These are phyloP conservation scores for Acmispon strigosus DNA, from an alignment of 306 rosid genomes.

Conservation along the genomic window DNA sequence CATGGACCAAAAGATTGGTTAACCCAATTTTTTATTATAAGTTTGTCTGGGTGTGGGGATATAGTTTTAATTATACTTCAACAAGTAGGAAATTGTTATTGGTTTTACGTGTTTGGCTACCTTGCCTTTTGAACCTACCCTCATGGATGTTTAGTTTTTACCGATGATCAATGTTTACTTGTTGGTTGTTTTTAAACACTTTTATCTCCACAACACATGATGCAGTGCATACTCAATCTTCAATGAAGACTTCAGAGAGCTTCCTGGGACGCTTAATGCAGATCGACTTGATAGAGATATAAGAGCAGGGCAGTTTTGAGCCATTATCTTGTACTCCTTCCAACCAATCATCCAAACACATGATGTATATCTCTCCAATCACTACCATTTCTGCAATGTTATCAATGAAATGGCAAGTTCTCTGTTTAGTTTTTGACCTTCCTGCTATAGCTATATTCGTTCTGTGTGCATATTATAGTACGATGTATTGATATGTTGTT, in stretches of 20 bases:
- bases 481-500: not conserved
- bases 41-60: not conserved
- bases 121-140: not conserved
- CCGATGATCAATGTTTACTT: not conserved
- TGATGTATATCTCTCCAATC: conserved; percentile 19
- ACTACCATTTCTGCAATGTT: not conserved
- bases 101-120: not conserved
- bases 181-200: not conserved
- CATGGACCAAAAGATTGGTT: no score
- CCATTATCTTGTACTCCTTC: not conserved
- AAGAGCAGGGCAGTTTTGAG: conserved; percentile 85
- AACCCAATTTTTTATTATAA: no score
- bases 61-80: no score
- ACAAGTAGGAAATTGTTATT: not conserved
- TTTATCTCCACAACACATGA: conserved; percentile 8
- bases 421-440: conserved; percentile 13
- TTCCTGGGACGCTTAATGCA: conserved; percentile 85
- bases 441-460: not conserved
- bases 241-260: conserved; percentile 94
- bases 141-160: not conserved
- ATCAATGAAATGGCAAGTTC: conserved; percentile 19
- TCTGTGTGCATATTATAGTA: conserved; percentile 13
- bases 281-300: conserved; percentile 83
- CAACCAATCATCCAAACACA: conserved; percentile 8
- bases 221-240: conserved; percentile 92